phyloP scores from a whole-genome alignment of 768 basidiomycete species.

The Boletus barrowsii region DNA sequence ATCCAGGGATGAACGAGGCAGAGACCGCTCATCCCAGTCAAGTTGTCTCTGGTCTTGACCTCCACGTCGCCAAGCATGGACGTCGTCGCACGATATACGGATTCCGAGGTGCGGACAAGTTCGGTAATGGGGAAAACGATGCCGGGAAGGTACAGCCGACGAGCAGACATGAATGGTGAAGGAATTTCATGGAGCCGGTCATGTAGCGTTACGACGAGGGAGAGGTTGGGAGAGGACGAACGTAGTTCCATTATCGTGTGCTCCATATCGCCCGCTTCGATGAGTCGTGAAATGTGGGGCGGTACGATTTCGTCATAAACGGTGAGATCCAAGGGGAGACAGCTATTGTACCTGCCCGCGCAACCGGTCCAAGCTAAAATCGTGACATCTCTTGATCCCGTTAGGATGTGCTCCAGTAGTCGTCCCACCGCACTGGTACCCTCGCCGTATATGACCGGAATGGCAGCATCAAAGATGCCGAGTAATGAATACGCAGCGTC shows the following conservation, averaged over 20 bases:
- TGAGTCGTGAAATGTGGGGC: background rate
- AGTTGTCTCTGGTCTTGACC: constrained; percentile 2
- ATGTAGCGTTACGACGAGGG: background rate
- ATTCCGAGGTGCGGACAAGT: background rate
- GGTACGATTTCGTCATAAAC: constrained; percentile 1
- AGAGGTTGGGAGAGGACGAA: constrained; percentile 24
- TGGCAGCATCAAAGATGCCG: constrained; percentile 10
- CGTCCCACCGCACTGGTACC: constrained; percentile 8
- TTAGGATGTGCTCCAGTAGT: constrained; percentile 13
- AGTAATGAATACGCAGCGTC: constrained; percentile 14
- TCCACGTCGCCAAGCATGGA: background rate
- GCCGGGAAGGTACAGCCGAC: constrained; percentile 1
- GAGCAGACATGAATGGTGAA: background rate
- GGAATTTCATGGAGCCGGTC: background rate
- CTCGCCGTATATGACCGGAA: constrained; percentile 14
- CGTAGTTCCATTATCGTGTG: background rate
- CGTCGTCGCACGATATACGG: constrained; percentile 1
- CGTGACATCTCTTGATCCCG: constrained; percentile 4
- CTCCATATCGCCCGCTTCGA: background rate
- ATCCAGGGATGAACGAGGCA: constrained; percentile 17
- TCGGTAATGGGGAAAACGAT: background rate
- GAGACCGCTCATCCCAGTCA: background rate
- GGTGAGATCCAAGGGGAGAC: background rate
- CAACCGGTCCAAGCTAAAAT: constrained; percentile 18
- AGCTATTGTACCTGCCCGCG: constrained; percentile 4